Base-by-base conservation (phyloP, 768 basidiomycete genomes). In the Suillus sp. region DNA sequence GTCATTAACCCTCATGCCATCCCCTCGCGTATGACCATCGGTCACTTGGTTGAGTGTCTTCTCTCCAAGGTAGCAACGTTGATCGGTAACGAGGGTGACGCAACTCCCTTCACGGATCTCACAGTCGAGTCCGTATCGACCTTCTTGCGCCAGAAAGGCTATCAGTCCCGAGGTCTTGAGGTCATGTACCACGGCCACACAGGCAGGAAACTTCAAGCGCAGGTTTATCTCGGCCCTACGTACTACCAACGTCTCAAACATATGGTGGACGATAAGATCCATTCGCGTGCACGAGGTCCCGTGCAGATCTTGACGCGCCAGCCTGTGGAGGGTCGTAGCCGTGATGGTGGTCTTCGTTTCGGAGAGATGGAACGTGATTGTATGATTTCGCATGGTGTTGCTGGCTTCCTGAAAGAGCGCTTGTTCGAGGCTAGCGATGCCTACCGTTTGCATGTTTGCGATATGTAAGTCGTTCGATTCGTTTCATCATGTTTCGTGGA, bases 351-450 rank as follows among this genome's bases (percentile, higher is more conserved):
- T 77, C 79, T 99, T 66, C 95, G 97, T 71, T 99, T 99, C 83
- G 97, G 97, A 83, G 97, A 99, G 84, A 99, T 99, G 97, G 97
- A 99, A 74, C 93, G 95, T 75, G 96, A 98, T 86, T 99, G 97
- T 76, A 99, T 99, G 97, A 96, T 99, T 65, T 97, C 97, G 27
- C 97, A 99, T 80, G 97, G 97, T 74, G 95, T 99, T 67, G 96
- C 97, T 53, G 94, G 87, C 2, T 99, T 99, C 87, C 78, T 99
- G 78, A 98, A 98, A 79, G 97, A 99, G 80, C 90, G 97, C 63
- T 81, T 99, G 75, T 95, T 95, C 69, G 93, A 95, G 73, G 94
- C 92, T 35, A 93, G 91, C 72, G 90, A 95, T 74, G 93, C 93
- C 11, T 96, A 96, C 77, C 89, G 96, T 48, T 78, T 98, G 42